These are phyloP conservation scores for Fusarium sp. DNA, from an alignment of 2,329 filamentous ascomycete species.

Conservation along the genomic window DNA sequence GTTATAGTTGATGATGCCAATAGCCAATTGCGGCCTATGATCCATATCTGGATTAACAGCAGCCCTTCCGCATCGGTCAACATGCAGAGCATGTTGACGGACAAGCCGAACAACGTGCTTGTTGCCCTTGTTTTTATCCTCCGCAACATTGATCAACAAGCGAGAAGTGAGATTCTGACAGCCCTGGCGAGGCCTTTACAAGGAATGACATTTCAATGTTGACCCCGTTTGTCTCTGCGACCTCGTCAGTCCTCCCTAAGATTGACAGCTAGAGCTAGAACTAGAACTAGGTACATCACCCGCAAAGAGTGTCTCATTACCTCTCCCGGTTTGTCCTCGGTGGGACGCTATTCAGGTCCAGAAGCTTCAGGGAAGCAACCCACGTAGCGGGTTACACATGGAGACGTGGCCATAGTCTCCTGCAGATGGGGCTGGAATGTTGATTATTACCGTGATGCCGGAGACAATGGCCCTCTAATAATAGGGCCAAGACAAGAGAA, in stretches of 20 bases:
- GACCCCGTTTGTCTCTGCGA: conserved; percentile 18
- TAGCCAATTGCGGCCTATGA: conserved; percentile 25
- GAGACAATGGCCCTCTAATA: conserved; percentile 18
- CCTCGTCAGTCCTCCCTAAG: conserved; percentile 13
- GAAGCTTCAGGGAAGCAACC: conserved; percentile 37
- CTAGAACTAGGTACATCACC: conserved; percentile 15
- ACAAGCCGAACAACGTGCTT: conserved; percentile 29
- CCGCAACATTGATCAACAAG: conserved; percentile 20
- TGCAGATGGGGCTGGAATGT: conserved; percentile 31
- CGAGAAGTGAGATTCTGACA: conserved; percentile 21
- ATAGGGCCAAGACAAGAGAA: conserved; percentile 21
- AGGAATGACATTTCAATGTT: conserved; percentile 23
- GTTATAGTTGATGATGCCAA: conserved; percentile 6
- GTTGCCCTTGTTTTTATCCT: conserved; percentile 30
- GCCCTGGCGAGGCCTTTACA: conserved; percentile 3
- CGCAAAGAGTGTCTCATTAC: conserved; percentile 28
- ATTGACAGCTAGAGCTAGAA: not conserved
- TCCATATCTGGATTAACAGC: conserved; percentile 3
- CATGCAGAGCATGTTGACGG: conserved; percentile 18
- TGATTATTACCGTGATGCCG: conserved; percentile 29
- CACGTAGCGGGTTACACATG: conserved; percentile 14
- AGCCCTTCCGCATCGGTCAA: conserved; percentile 20
- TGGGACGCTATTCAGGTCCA: conserved; percentile 19
- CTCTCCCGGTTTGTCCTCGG: not conserved
- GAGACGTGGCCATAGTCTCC: not conserved